Conservation (phyloP, 2,329 filamentous ascomycete genomes). For the Aspergillus udagawae region DNA sequence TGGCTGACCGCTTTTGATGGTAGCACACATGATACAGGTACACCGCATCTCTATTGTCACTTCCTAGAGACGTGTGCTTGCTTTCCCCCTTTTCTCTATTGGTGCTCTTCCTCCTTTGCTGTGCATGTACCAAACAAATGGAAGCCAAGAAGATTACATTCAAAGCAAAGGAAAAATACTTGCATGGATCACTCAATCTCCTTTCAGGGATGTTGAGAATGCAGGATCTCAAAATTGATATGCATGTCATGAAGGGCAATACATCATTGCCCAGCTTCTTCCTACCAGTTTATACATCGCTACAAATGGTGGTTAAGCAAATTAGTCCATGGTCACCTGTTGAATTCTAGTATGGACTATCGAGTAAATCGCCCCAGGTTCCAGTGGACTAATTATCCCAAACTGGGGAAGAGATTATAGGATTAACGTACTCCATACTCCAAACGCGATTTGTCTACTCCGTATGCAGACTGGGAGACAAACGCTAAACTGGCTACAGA, state of each 20-base stretch:
- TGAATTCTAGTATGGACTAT: background rate
- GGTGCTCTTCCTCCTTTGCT: background rate
- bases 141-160: background rate
- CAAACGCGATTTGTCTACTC: too few relatives aligned
- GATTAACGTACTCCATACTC: background rate
- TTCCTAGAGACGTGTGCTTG: background rate
- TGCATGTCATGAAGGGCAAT: background rate
- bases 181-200: background rate
- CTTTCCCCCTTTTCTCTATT: background rate
- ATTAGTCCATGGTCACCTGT: background rate
- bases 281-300: background rate
- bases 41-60: background rate
- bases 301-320: background rate
- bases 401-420: background rate
- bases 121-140: background rate
- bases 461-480: background rate
- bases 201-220: background rate
- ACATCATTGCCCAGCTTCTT: background rate
- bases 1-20: background rate
- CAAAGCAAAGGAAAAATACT: background rate
- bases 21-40: background rate
- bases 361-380: background rate
- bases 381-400: background rate
- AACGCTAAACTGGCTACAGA: background rate
- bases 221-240: background rate